A percentile compares a stretch with the other conserved stretches of the same genome.
These are phyloP conservation scores for Penicillium paneum DNA, from an alignment of 2,329 filamentous ascomycete species.

Conservation along the genomic window DNA sequence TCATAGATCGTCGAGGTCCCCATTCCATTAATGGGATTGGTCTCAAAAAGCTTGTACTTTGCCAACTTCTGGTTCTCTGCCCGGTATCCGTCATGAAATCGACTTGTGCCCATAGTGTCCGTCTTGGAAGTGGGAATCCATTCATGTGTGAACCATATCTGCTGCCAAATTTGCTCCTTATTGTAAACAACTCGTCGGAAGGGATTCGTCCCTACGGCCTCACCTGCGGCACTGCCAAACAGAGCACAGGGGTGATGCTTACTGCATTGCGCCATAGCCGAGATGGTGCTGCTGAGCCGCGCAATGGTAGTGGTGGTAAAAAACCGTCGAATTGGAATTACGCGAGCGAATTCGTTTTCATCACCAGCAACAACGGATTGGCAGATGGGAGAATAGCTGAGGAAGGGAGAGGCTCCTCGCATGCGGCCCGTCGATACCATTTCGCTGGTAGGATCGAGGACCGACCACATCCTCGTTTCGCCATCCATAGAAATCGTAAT, in stretches of 20 bases:
- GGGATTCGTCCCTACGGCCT: conserved; percentile 52
- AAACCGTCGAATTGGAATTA: conserved; percentile 52
- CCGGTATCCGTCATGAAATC: conserved; percentile 46
- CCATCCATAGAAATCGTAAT: conserved; percentile 55
- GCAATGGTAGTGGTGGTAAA: conserved; percentile 51
- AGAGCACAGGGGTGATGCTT: conserved; percentile 54
- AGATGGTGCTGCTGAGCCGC: conserved; percentile 41
- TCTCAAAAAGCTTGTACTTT: conserved; percentile 31
- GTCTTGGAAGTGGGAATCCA: conserved; percentile 42
- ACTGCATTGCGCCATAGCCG: conserved; percentile 35
- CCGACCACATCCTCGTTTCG: conserved; percentile 53
- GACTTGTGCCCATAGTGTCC: conserved; percentile 36
- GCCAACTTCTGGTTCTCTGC: conserved; percentile 38
- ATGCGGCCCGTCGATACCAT: conserved; percentile 47
- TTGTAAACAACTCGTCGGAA: conserved; percentile 49
- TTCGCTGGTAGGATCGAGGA: conserved; percentile 48
- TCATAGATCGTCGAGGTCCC: conserved; percentile 54
- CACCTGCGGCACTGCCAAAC: conserved; percentile 52
- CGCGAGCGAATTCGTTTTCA: conserved; percentile 52
- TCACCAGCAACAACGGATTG: conserved; percentile 55
- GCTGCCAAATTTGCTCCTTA: conserved; percentile 52
- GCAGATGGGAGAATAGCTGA: conserved; percentile 56
- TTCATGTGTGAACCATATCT: conserved; percentile 58
- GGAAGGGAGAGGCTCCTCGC: conserved; percentile 48
- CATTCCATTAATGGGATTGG: conserved; percentile 32